Percentiles rank a stretch among this genome's conserved stretches.
phyloP scores from a whole-genome alignment of 2,329 filamentous ascomycete genomes.

The Zymoseptoria crescenta region DNA sequence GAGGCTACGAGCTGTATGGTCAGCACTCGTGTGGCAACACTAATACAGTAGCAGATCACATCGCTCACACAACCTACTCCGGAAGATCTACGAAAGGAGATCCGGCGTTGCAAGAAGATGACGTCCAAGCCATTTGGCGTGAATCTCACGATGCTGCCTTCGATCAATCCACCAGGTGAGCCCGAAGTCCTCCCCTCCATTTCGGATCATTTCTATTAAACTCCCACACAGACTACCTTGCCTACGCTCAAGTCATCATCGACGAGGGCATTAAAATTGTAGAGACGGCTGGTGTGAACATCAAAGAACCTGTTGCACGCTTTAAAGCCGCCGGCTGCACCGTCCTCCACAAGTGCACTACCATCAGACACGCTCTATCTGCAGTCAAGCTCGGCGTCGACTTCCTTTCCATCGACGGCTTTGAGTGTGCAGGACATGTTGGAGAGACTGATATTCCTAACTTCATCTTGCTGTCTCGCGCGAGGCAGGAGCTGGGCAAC shows the following conservation, averaged over 20 bases:
- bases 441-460: slow-evolving; percentile 81
- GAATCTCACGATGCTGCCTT: slow-evolving; percentile 86
- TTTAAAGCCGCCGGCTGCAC: slow-evolving; percentile 71
- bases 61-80: slow-evolving; percentile 87
- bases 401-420: slow-evolving; percentile 91
- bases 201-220: background rate
- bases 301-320: slow-evolving; percentile 77
- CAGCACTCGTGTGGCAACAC: background rate
- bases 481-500: slow-evolving; percentile 71
- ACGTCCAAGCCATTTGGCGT: slow-evolving; percentile 76
- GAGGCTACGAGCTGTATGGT: background rate
- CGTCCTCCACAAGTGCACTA: slow-evolving; percentile 93
- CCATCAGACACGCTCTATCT: slow-evolving; percentile 84
- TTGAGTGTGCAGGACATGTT: slow-evolving; percentile 88
- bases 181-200: background rate
- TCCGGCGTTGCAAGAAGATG: slow-evolving; percentile 72
- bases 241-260: slow-evolving; percentile 83
- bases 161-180: slow-evolving; percentile 64
- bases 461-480: slow-evolving; percentile 75
- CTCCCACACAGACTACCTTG: slow-evolving; percentile 58
- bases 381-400: slow-evolving; percentile 90
- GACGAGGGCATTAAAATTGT: slow-evolving; percentile 86
- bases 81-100: slow-evolving; percentile 85
- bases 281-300: slow-evolving; percentile 82
- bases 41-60: slow-evolving; percentile 43